Evolutionary conservation across 768 basidiomycete genomes (phyloP), one percentile per base, ranked within the genome.

Genomic region (Amanita inopinata): DNA sequence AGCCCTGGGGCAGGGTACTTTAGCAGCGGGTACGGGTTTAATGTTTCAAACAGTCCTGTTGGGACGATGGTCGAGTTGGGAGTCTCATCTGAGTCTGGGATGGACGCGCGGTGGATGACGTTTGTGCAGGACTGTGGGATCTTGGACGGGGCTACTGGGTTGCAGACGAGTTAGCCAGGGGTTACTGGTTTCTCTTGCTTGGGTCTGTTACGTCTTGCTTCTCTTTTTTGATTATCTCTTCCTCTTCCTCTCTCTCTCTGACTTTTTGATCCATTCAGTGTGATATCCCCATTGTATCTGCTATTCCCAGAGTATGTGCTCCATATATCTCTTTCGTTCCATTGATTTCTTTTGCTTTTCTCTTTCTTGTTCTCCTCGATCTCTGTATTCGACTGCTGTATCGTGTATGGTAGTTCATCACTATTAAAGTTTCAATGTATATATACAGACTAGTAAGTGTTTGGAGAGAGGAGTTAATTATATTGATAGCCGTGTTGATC

Each of bases 111-210:
- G 5, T 74, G 72, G 72, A 45, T 71, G 30, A 63, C 67, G 6
- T 72, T 72, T 47, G 70, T 73, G 57, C 62, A 61, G 25, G 68
- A 73, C 50, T 70, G 66, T 53, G 72, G 72, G 5, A 70, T 74
- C 38, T 65, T 69, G 61, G 66, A 66, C 18, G 42, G 39, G n/a
- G 24, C 33, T 24, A 34, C 18, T 19, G 40, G n/a, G 1, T n/a
- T 41, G 20, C 31, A 22, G 12, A n/a, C n/a, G n/a, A n/a, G n/a
- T n/a, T n/a, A n/a, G n/a, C n/a, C n/a, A n/a, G n/a, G n/a, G n/a
- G n/a, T n/a, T n/a, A n/a, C n/a, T n/a, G n/a, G n/a, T n/a, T n/a
- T n/a, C n/a, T n/a, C n/a, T n/a, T n/a, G n/a, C n/a, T n/a, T n/a
- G n/a, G n/a, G n/a, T n/a, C n/a, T n/a, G n/a, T n/a, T n/a, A n/a